Base-by-base conservation (phyloP, 2,329 filamentous ascomycete species). In the Chalaropsis ovoidea region DNA sequence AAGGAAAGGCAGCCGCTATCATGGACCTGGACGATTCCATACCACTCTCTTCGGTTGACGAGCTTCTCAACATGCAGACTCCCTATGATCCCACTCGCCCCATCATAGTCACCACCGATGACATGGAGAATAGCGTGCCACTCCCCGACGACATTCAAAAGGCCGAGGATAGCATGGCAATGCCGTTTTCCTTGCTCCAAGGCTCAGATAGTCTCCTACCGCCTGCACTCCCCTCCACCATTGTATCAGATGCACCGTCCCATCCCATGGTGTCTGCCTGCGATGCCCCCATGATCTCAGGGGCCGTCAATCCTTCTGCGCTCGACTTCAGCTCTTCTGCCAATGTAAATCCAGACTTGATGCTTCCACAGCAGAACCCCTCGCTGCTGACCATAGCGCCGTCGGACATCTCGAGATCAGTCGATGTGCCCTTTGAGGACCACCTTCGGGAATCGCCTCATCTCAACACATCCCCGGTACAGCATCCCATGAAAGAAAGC, bases 371-470 rank as follows among this genome's bases (percentile, higher is more conserved):
- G 8, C 49, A 67, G 58, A 62, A 45, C 42, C 6, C 62, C 3
- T 24, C 52, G 10, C 35, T 58, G 11, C 19, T 70, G 11, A 77
- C 76, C 1, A 69, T 77, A 27, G 75, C 75, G n/a, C 72, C 75
- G 4, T 75, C 76, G 19, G 75, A 75, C 45, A 74, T 77, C 15
- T 75, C 71, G 49, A 72, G 71, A 45, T 71, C 71, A 3, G 68
- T 70, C 24, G 72, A 71, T 41, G 67, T 71, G 42, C 60, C 66
- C 5, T 67, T 62, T 41, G 58, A 61, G 7, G 56, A 65, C n/a
- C 43, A 52, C 13, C 41, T 67, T 27, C 65, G 58, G 11, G 39
- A 47, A 6, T 63, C 66, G 15, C 63, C 66, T n/a, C 63, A 65
- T 41, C 43, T 66, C 10, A 64, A 61, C 13, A 68, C 67, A 27